Conservation (phyloP, 345 rosid genomes). For the Chamaenerion angustifolium region DNA sequence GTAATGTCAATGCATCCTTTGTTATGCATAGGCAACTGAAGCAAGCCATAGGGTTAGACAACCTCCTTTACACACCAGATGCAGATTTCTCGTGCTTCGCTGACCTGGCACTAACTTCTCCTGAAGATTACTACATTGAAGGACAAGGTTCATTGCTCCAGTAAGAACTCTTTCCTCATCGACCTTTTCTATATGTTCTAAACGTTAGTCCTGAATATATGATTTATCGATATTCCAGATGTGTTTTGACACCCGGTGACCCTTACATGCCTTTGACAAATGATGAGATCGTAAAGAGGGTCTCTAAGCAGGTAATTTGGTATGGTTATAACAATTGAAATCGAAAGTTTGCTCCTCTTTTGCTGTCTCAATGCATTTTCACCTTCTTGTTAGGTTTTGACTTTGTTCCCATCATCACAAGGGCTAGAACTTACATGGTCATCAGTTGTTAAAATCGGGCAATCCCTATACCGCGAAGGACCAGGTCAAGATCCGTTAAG, state of each 20-base stretch:
- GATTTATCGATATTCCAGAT: conserved; percentile 38
- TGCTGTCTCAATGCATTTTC: no score
- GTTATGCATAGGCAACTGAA: conserved; percentile 48
- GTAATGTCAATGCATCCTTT: no score
- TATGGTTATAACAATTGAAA: background rate
- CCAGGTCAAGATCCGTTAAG: conserved; percentile 95
- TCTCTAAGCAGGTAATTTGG: conserved; percentile 58
- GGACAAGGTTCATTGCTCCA: conserved; percentile 97
- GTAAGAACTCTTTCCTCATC: conserved; percentile 33
- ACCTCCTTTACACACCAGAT: conserved; percentile 93
- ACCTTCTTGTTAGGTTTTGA: conserved; percentile 36
- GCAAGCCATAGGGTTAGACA: conserved; percentile 74
- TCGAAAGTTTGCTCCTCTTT: background rate
- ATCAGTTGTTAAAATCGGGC: conserved; percentile 88
- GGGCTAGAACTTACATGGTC: conserved; percentile 82
- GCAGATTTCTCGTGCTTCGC: conserved; percentile 98
- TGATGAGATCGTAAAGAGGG: conserved; percentile 73
- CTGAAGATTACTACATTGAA: conserved; percentile 85
- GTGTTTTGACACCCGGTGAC: conserved; percentile 91
- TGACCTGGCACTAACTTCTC: conserved; percentile 82
- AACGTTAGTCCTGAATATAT: background rate
- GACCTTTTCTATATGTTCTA: no score
- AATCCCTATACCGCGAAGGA: conserved; percentile 89
- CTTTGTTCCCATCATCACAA: conserved; percentile 80
- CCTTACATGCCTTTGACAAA: conserved; percentile 87